Evolutionary conservation across 2,329 filamentous ascomycete genomes (phyloP).

Genomic region (Cladosporium sphaerospermum): DNA sequence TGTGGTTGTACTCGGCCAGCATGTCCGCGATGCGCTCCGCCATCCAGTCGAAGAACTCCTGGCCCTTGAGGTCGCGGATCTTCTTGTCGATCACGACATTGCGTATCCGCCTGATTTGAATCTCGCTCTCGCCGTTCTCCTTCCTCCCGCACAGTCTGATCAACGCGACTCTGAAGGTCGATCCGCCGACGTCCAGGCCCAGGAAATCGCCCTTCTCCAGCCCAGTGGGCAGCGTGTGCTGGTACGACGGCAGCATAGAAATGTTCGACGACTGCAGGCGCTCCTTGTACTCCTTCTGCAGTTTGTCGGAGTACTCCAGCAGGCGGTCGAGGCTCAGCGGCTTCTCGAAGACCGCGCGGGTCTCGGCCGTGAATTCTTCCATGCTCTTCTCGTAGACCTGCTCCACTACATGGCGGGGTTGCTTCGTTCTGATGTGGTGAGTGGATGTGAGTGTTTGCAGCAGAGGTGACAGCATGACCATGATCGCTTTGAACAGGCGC

Average conservation of each 20-base stretch:
- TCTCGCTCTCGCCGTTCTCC: conserved; percentile 32
- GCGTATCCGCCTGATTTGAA: conserved; percentile 51
- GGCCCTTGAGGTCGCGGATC: conserved; percentile 50
- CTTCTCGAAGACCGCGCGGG: conserved; percentile 38
- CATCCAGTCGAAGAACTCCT: conserved; percentile 62
- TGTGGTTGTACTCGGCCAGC: conserved; percentile 39
- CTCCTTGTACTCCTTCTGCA: conserved; percentile 48
- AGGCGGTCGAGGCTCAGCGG: conserved; percentile 37
- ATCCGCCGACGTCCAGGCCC: conserved; percentile 60
- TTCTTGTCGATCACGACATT: conserved; percentile 51
- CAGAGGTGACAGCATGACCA: conserved; percentile 17
- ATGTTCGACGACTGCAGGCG: conserved; percentile 51
- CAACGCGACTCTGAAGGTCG: conserved; percentile 57
- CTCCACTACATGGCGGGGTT: conserved; percentile 32
- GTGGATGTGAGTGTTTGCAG: conserved; percentile 35
- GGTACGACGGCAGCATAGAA: conserved; percentile 62
- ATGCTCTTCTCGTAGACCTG: conserved; percentile 37
- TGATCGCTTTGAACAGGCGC: conserved; percentile 21
- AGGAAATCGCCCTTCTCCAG: conserved; percentile 55
- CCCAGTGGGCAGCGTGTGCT: conserved; percentile 54
- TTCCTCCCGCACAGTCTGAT: conserved; percentile 48
- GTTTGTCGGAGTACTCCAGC: conserved; percentile 38
- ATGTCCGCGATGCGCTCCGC: conserved; percentile 52
- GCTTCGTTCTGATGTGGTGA: conserved; percentile 22
- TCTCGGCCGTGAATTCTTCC: conserved; percentile 42